Base-by-base conservation (phyloP, 1,284 basidiomycete genomes). In the Boletus smithii region DNA sequence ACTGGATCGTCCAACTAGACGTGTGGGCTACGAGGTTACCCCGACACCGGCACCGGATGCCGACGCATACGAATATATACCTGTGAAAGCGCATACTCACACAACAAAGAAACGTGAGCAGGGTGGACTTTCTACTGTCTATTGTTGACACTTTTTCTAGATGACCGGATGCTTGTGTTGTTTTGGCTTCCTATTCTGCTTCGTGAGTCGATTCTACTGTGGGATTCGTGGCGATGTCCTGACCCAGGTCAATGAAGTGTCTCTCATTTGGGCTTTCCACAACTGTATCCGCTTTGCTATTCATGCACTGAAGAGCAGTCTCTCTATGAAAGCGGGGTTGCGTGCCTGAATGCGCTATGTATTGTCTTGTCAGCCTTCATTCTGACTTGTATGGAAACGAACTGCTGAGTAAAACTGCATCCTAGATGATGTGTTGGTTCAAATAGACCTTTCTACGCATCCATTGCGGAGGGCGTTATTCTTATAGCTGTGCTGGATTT, bases 141-240 rank as follows among this genome's bases (percentile, higher is more conserved):
- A 13, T 5, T 42, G 6, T 16, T 63, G 24, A 60, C 43, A 17
- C 8, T 9, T 35, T 31, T 9, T 57, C 20, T 59, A 91, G 92
- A 90, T 68, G 93, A 97, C 67, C 83, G 84, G 39, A 97, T 97
- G 94, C 79, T 97, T 40, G 69, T 94, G 42, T 70, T 91, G 48
- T 97, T 97, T 76, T 97, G 94, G 94, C 77, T 97, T 56, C 94
- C 94, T 3, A 90, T 95, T 54, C 74, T 97, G 26, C 67, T 91
- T 54, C 68, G 88, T 89, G 58, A 72, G 85, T 82, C 2, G 38
- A 40, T 41, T 32, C 46, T 49, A 11, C 34, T 39, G 38, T 60
- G 31, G 14, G 46, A 36, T 45, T 22, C 13, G 22, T 34, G 38
- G 24, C 30, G 27, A 42, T 53, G 38, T 53, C 49, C 40, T 72